Conservation (phyloP, 257 asterid species). For the Gynochthodes officinalis region DNA sequence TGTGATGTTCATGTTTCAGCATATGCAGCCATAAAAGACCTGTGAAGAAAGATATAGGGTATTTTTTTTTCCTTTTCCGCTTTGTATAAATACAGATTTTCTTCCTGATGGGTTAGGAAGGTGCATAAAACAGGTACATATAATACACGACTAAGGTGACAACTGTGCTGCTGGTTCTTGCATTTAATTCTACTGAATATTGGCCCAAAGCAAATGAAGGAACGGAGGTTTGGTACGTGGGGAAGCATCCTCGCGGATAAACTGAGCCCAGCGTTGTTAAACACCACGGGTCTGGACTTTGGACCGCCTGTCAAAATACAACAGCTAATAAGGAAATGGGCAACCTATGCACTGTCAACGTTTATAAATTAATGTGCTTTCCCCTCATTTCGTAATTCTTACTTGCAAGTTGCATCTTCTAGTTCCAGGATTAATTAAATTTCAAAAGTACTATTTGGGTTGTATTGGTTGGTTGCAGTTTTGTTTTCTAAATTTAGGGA, state of each 20-base stretch:
- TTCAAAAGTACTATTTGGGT: background rate
- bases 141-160: background rate
- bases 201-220: background rate
- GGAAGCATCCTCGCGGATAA: background rate
- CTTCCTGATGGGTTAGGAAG: too few species aligned
- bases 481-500: background rate
- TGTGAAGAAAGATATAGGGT: constrained; percentile 26
- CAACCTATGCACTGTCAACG: background rate
- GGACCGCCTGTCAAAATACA: background rate
- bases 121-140: too few species aligned
- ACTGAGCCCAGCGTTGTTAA: background rate
- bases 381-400: background rate
- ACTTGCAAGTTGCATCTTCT: too few species aligned
- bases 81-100: too few species aligned
- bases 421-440: background rate
- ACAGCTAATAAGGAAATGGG: background rate
- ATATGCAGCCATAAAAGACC: constrained; percentile 40
- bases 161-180: too few species aligned
- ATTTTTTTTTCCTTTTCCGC: too few species aligned
- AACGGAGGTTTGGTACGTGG: background rate
- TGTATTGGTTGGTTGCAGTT: background rate
- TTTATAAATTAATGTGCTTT: background rate
- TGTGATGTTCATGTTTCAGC: constrained; percentile 57
- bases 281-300: background rate
- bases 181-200: too few species aligned